phyloP scores from a whole-genome alignment of 2,329 filamentous ascomycete genomes.

The Alternaria postmessia region DNA sequence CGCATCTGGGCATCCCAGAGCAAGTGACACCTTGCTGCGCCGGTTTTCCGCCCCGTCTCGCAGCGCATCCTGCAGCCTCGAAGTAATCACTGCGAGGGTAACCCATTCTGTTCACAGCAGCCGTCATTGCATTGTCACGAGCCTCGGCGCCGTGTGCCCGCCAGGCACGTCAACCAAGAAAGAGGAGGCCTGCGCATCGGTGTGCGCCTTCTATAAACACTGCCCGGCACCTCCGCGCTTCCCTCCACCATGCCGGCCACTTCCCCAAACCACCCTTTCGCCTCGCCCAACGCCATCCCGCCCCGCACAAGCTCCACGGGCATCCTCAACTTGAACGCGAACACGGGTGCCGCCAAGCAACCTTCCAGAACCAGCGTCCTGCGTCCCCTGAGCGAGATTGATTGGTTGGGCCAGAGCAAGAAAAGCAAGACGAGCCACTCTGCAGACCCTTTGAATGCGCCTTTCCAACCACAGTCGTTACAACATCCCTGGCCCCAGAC shows the following conservation, averaged over 20 bases:
- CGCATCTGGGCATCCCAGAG: constrained; percentile 7
- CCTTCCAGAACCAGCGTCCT: constrained; percentile 39
- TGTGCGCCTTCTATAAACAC: constrained; percentile 4
- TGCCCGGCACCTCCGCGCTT: constrained; percentile 2
- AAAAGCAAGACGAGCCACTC: constrained; percentile 48
- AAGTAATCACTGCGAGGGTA: neutral
- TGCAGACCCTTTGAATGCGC: constrained; percentile 20
- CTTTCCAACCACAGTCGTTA: constrained; percentile 6
- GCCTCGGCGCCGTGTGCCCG: constrained; percentile 2
- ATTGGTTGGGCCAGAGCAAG: constrained; percentile 52
- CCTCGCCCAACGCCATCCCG: constrained; percentile 52
- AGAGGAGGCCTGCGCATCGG: neutral
- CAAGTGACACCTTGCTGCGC: neutral
- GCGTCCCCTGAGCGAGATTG: constrained; percentile 49
- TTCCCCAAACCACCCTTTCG: constrained; percentile 38
- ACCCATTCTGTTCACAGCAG: constrained; percentile 1
- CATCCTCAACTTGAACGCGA: constrained; percentile 40
- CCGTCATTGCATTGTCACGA: constrained; percentile 17
- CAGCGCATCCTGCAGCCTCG: constrained; percentile 14
- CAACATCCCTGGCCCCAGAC: constrained; percentile 14
- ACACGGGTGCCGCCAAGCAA: constrained; percentile 29
- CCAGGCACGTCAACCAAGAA: constrained; percentile 11
- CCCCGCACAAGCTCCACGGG: constrained; percentile 51
- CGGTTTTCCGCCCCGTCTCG: constrained; percentile 5
- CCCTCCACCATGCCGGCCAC: constrained; percentile 27